Conservation (phyloP, 208 protist genomes). For the Trichomonas vaginalis region DNA sequence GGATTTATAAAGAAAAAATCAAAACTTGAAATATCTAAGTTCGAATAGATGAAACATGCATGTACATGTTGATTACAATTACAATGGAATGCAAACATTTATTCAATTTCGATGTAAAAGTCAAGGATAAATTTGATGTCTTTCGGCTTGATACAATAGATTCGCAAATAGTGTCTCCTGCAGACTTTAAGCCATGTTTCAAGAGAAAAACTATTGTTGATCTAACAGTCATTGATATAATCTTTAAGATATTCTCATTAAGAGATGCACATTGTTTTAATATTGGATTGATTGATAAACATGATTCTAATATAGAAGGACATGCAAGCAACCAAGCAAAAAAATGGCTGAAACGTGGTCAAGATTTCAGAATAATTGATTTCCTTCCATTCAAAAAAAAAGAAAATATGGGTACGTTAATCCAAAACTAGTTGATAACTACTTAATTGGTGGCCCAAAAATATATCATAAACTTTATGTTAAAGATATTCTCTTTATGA, state of each 20-base stretch:
- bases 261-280: background rate
- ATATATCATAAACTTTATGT: too few species aligned
- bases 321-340: background rate
- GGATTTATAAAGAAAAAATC: too few species aligned
- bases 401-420: too few species aligned
- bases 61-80: too few species aligned
- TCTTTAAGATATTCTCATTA: background rate
- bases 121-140: too few species aligned
- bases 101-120: too few species aligned
- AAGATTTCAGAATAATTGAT: background rate
- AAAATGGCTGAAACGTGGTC: background rate
- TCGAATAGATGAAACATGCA: too few species aligned
- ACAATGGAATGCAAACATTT: too few species aligned
- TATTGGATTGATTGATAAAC: background rate
- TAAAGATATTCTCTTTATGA: too few species aligned
- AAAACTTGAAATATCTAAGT: too few species aligned
- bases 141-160: background rate
- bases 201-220: background rate
- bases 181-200: background rate
- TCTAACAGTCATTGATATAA: background rate
- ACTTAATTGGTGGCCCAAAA: too few species aligned
- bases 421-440: too few species aligned
- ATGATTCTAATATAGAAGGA: background rate
- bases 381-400: background rate
- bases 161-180: background rate